These are phyloP conservation scores for Pleurotus platypus DNA, from an alignment of 768 basidiomycete genomes.

Conservation along the genomic window DNA sequence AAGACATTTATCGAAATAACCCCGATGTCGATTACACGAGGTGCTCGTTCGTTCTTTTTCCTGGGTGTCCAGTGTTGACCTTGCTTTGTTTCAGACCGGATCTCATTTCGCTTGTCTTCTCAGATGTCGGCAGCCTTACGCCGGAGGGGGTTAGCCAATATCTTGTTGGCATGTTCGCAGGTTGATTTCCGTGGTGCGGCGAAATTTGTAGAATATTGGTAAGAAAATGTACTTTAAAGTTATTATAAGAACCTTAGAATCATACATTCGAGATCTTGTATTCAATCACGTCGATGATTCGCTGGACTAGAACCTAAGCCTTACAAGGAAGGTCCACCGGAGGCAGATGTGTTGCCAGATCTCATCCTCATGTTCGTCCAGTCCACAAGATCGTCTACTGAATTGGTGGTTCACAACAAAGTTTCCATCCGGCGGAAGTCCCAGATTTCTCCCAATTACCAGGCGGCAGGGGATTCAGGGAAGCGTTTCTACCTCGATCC, in stretches of 20 bases:
- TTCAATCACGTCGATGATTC: background rate
- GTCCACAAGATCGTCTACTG: background rate
- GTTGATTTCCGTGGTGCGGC: conserved; percentile 25
- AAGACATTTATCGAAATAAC: conserved; percentile 79
- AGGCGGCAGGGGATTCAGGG: background rate
- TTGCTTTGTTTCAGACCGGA: conserved; percentile 59
- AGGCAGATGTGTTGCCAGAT: too few relatives aligned
- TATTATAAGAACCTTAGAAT: background rate
- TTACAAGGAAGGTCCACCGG: too few relatives aligned
- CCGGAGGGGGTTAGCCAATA: conserved; percentile 94
- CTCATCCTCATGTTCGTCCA: too few relatives aligned
- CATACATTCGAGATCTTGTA: conserved; percentile 1
- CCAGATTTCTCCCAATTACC: background rate
- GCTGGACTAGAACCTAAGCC: too few relatives aligned
- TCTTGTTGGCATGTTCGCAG: conserved; percentile 91
- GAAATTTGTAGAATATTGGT: too few relatives aligned
- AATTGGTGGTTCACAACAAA: background rate
- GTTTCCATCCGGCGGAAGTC: background rate
- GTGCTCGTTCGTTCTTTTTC: conserved; percentile 29
- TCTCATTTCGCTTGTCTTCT: conserved; percentile 90
- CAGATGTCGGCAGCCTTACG: conserved; percentile 89
- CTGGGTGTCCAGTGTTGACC: background rate
- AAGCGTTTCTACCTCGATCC: background rate
- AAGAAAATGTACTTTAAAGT: too few relatives aligned
- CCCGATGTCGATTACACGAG: conserved; percentile 95